Evolutionary conservation across 2,329 filamentous ascomycete genomes (phyloP).

Genomic region (Epichloe baconii): DNA sequence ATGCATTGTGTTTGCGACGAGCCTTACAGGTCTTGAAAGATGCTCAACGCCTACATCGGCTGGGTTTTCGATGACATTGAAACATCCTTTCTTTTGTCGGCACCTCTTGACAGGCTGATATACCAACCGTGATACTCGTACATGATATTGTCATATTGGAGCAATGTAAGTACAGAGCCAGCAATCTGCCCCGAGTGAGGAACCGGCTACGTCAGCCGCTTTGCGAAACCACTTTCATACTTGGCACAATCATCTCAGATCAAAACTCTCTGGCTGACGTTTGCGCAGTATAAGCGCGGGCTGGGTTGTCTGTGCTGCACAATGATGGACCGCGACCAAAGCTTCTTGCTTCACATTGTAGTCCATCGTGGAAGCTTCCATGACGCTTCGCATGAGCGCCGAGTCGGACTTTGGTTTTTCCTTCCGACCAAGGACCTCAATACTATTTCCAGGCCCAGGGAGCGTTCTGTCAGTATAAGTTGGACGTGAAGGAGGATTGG

Average conservation of each 20-base stretch:
- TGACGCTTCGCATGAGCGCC: constrained; percentile 8
- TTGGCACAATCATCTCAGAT: too few species aligned
- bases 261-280: neutral
- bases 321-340: neutral
- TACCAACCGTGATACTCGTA: neutral
- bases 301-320: neutral
- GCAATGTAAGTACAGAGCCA: neutral
- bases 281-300: neutral
- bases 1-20: neutral
- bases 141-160: neutral
- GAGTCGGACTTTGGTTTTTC: constrained; percentile 6
- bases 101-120: neutral
- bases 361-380: constrained; percentile 7
- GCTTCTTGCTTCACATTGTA: constrained; percentile 7
- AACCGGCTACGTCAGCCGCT: too few species aligned
- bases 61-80: neutral
- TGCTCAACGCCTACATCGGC: neutral
- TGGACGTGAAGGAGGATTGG: constrained; percentile 7
- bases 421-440: constrained; percentile 4
- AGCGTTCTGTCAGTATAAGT: constrained; percentile 1
- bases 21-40: neutral
- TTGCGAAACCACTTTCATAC: too few species aligned
- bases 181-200: neutral
- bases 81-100: neutral
- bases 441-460: constrained; percentile 7